Evolutionary conservation across 495 filamentous ascomycete genomes (phyloP).

Genomic region (Hypoxylon crocopeplum): DNA sequence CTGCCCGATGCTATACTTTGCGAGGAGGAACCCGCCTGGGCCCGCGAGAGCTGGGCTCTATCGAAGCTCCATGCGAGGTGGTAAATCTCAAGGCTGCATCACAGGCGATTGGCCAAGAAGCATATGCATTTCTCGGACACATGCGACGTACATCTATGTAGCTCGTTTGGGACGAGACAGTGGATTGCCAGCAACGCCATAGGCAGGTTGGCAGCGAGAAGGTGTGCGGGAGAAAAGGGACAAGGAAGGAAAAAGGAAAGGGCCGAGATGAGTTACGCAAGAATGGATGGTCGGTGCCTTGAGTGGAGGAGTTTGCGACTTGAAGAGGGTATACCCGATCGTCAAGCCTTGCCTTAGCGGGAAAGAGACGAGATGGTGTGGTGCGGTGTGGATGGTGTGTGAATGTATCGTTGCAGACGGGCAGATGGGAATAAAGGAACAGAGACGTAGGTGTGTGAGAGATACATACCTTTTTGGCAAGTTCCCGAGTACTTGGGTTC

Average conservation of each 20-base stretch:
- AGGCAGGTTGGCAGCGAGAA: conserved; percentile 12
- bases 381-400: conserved; percentile 38
- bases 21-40: conserved; percentile 10
- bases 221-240: conserved; percentile 43
- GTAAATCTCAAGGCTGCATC: conserved; percentile 40
- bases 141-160: conserved; percentile 39
- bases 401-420: conserved; percentile 46
- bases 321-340: conserved; percentile 41
- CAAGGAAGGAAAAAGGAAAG: conserved; percentile 43
- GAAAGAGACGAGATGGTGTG: conserved; percentile 38
- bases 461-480: conserved; percentile 41
- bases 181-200: conserved; percentile 35
- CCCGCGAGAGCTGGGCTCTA: conserved; percentile 25
- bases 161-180: conserved; percentile 38
- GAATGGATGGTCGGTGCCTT: conserved; percentile 41
- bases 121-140: conserved; percentile 39
- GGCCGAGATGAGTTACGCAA: conserved; percentile 44
- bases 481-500: conserved; percentile 44
- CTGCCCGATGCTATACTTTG: conserved; percentile 41
- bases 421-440: conserved; percentile 39
- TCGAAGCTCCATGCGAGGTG: conserved; percentile 31
- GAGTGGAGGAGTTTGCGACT: conserved; percentile 43
- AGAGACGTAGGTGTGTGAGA: conserved; percentile 28
- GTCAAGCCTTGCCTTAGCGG: conserved; percentile 41
- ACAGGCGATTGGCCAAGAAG: conserved; percentile 38